Conservation (phyloP, 1,284 basidiomycete species). For the Heterobasidion irregulare region DNA sequence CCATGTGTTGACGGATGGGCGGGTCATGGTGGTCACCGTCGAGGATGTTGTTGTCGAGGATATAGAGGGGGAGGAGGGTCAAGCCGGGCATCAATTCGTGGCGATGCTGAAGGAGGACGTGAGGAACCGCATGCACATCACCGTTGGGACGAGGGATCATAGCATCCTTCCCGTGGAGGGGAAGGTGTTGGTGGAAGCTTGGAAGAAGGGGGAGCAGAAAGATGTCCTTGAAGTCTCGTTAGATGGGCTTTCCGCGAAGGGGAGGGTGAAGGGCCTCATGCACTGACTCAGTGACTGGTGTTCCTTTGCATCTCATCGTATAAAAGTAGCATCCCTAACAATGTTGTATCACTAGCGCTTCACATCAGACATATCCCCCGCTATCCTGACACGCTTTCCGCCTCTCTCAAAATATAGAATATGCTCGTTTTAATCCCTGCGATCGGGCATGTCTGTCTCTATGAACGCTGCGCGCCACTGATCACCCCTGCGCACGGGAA, state of each 20-base stretch:
- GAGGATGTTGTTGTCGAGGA: slow-evolving; percentile 40
- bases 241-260: slow-evolving; percentile 26
- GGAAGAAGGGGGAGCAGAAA: slow-evolving; percentile 32
- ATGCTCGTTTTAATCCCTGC: no score
- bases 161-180: slow-evolving; percentile 68
- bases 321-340: background rate
- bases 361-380: no score
- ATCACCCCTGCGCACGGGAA: no score
- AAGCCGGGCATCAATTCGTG: slow-evolving; percentile 41
- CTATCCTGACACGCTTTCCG: no score
- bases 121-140: slow-evolving; percentile 67
- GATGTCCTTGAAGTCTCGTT: slow-evolving; percentile 26
- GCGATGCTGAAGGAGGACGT: slow-evolving; percentile 39
- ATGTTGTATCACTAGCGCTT: no score
- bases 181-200: slow-evolving; percentile 49
- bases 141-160: slow-evolving; percentile 67
- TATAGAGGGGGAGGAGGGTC: slow-evolving; percentile 13
- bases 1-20: slow-evolving; percentile 67
- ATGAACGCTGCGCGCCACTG: no score
- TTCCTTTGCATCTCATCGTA: background rate
- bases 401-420: no score
- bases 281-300: slow-evolving; percentile 6
- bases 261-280: slow-evolving; percentile 33
- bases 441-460: no score
- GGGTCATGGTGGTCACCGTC: slow-evolving; percentile 75